Base-by-base conservation (phyloP, 148 eudicot species). In the Nepenthes gracilis region DNA sequence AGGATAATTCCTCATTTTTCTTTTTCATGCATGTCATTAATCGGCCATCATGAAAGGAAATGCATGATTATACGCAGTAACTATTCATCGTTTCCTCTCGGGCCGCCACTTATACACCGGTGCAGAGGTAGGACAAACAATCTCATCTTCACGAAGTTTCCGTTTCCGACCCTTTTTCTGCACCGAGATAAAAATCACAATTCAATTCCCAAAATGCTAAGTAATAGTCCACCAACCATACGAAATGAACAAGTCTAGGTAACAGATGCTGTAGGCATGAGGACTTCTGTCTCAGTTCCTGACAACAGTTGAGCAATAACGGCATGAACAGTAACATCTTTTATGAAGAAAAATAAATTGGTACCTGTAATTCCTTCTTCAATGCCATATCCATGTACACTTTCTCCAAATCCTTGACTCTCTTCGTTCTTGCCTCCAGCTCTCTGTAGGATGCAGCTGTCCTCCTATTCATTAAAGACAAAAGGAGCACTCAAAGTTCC, bases 131-230 rank as follows among this genome's bases (percentile, higher is more conserved):
- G 95, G 95, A 60, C 58, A 61, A 47, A 71, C 77, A 14, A 91
- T 72, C 69, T 87, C 95, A 57, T 91, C 90, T 65, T 91, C 97
- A 48, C 85, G 87, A 47, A 91, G 84, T 54, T 80, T 91, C 58
- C 97, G 83, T 61, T 87, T 91, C 69, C 69, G 75, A 60, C 97
- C 97, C 78, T 83, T 87, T 71, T 91, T 91, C 97, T 91, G 89
- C 48, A 67, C 34, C 13, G 23, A 35, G 36, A 35, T 38, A 13
- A 43, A 23, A 23, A 59, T 10, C 35, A 37, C 10, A 10, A 59
- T 8, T 59, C 36, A 36, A 23, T 5, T 47, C 62, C 14, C 45
- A 7, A 12, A 2, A 43, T 8, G 14, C 32, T 12, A 49, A 12
- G 23, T 23, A 23, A 11, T 61, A 14, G 15, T 2, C 8, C 33